phyloP scores from a whole-genome alignment of 2,329 filamentous ascomycete species.

The Pseudogymnoascus sp. region DNA sequence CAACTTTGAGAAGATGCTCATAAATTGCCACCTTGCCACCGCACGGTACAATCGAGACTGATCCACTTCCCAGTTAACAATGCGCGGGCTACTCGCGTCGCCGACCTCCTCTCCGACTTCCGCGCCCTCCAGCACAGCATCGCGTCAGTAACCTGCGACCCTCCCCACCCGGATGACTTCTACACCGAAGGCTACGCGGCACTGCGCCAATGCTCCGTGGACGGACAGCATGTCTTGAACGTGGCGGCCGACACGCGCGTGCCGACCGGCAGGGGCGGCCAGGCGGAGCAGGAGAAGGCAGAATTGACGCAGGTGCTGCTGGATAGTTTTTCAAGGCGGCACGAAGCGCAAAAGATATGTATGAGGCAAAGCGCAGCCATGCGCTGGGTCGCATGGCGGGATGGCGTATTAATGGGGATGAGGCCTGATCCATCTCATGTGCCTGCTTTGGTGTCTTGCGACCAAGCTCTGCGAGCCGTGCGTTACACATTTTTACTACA shows the following conservation, averaged over 20 bases:
- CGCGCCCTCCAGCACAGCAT: slow-evolving; percentile 54
- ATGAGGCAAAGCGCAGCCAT: slow-evolving; percentile 52
- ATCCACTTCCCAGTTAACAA: slow-evolving; percentile 45
- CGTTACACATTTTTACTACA: slow-evolving; percentile 22
- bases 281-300: slow-evolving; percentile 52
- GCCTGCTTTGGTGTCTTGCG: slow-evolving; percentile 43
- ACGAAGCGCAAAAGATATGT: slow-evolving; percentile 58
- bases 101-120: slow-evolving; percentile 54
- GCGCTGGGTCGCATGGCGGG: slow-evolving; percentile 48
- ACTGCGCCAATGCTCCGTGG: slow-evolving; percentile 52
- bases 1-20: background rate
- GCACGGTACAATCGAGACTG: slow-evolving; percentile 10
- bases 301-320: slow-evolving; percentile 55
- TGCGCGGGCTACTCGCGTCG: slow-evolving; percentile 49
- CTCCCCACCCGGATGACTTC: slow-evolving; percentile 47
- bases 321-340: slow-evolving; percentile 52
- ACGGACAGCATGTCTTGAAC: slow-evolving; percentile 57
- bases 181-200: slow-evolving; percentile 56
- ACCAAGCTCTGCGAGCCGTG: slow-evolving; percentile 49
- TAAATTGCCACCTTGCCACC: slow-evolving; percentile 6
- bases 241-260: slow-evolving; percentile 54
- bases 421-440: slow-evolving; percentile 40
- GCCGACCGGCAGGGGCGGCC: slow-evolving; percentile 43
- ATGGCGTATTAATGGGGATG: slow-evolving; percentile 43
- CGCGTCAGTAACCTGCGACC: slow-evolving; percentile 46